Evolutionary conservation across 192 early-diverging fungal species (phyloP), one percentile per base, ranked within the genome.

Genomic region (Chytriomyces confervae): DNA sequence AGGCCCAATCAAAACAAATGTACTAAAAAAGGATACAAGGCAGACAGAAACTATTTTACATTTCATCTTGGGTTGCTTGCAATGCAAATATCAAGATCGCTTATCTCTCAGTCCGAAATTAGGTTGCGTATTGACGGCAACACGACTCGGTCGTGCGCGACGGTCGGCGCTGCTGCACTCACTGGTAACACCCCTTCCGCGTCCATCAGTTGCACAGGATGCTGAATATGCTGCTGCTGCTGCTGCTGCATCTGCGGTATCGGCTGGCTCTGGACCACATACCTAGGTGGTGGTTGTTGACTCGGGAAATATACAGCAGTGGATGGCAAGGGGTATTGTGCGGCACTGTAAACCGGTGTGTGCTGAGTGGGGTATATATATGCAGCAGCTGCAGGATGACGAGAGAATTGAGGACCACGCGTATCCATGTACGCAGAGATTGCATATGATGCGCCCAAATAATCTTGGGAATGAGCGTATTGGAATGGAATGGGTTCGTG

Each of bases 371-470:
- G 36, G 36, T 36, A 36, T 36, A 36, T 36, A 36, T 36, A 36
- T 36, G 36, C 36, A 36, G 36, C 36, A 36, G 36, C 36, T 3
- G 36, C 36, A 36, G 36, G 36, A 20, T 23, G 68, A 24, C 23
- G 23, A 36, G 45, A 45, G 66, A 51, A 51, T 49, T 44, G 50
- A 7, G 78, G 78, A 13, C 78, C 78, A 45, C 78, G 44, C 18
- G 75, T 75, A 48, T 79, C 78, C 71, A 79, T 64, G 50, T 79
- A 79, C 18, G 78, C 72, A 23, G 64, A 51, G n/a, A 79, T 36
- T 57, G 53, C 53, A 66, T 79, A 79, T n/a, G 78, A 79, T 20
- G 72, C 78, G n/a, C 78, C 78, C n/a, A 72, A 66, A 44, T 79
- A 79, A 7, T 79, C 71, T 46, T 73, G 66, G 2, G 68, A 23